Conservation (phyloP, 352 stramenopile genomes). For the Pythium aquatile region DNA sequence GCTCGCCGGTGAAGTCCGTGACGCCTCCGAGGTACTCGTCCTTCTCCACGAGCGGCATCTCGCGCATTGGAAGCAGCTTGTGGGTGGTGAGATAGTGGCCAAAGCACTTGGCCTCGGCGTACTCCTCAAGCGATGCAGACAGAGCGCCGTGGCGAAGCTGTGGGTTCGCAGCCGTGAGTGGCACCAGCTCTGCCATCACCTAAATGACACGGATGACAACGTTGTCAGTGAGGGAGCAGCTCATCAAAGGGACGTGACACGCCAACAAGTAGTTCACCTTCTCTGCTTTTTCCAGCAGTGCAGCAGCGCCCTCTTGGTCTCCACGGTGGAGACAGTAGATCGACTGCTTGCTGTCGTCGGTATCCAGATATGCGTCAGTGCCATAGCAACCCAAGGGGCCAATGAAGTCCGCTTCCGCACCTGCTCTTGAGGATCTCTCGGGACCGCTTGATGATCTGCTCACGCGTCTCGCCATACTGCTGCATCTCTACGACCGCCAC, state of each 20-base stretch:
- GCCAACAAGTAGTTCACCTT: conserved; percentile 27
- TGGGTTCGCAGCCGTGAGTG: conserved; percentile 80
- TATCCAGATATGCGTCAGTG: no score
- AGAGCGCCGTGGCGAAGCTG: conserved; percentile 79
- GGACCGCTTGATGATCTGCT: conserved; percentile 94
- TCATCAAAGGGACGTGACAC: neutral
- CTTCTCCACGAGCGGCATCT: conserved; percentile 54
- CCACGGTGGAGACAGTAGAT: conserved; percentile 94
- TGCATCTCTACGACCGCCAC: conserved; percentile 69
- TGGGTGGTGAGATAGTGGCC: conserved; percentile 72
- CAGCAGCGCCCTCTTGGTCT: conserved; percentile 57
- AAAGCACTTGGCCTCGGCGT: conserved; percentile 93
- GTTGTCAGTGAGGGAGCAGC: neutral
- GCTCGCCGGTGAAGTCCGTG: conserved; percentile 93
- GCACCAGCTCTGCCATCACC: conserved; percentile 75
- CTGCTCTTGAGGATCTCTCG: conserved; percentile 94
- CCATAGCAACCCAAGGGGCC: no score
- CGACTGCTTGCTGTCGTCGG: conserved; percentile 81
- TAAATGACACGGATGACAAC: conserved; percentile 13
- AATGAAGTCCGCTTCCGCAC: conserved; percentile 19
- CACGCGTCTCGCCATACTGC: conserved; percentile 89
- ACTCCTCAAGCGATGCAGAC: conserved; percentile 91
- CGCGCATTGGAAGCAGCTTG: conserved; percentile 50
- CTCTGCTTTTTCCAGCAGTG: conserved; percentile 51
- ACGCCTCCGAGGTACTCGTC: conserved; percentile 95